Base-by-base conservation (phyloP, 352 stramenopile species). In the Pythium biforme region DNA sequence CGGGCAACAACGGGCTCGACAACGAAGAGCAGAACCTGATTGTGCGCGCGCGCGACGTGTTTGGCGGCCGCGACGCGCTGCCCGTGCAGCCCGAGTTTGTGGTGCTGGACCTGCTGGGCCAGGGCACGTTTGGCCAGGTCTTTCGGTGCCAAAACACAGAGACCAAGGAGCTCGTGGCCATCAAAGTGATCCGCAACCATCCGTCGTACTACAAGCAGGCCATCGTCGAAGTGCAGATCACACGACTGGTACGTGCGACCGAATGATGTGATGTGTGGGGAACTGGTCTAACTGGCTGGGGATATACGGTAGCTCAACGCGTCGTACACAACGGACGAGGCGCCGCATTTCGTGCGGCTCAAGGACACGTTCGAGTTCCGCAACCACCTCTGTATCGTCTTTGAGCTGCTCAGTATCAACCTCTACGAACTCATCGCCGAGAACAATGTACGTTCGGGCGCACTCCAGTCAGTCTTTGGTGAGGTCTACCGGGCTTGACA, bases 151-250 rank as follows among this genome's bases (percentile, higher is more conserved):
- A 72, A 9, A 70, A 88, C 61, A 31, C 68, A 6, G 51, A 77
- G 37, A 91, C 77, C 8, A 76, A 92, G 27, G 66, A 82, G 53
- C 81, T 96, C 50, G 92, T 98, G 9, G 93, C 92, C 1, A 95
- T 98, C 60, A 98, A 99, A 72, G 97, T 99, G 58, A 98, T 99
- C 64, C 98, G 98, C 70, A 98, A 88, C 66, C 94, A 94, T 59
- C 86, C 90, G 31, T 99, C 98, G 67, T 80, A 92, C 34, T 76
- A 96, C 68, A 97, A 99, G 62, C 69, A 79, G 39, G 96, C 95
- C 9, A 81, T 92, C 64, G 96, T 92, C 20, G 96, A 99, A 72
- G 96, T 98, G 63, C 79, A 94, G 51, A 81, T 99, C 27, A 79
- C 98, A 56, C 73, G 76, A 27, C 70, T 91, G 70, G 77, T 99